These are phyloP conservation scores for Colletotrichum phormii DNA, from an alignment of 2,329 filamentous ascomycete species.

Conservation along the genomic window DNA sequence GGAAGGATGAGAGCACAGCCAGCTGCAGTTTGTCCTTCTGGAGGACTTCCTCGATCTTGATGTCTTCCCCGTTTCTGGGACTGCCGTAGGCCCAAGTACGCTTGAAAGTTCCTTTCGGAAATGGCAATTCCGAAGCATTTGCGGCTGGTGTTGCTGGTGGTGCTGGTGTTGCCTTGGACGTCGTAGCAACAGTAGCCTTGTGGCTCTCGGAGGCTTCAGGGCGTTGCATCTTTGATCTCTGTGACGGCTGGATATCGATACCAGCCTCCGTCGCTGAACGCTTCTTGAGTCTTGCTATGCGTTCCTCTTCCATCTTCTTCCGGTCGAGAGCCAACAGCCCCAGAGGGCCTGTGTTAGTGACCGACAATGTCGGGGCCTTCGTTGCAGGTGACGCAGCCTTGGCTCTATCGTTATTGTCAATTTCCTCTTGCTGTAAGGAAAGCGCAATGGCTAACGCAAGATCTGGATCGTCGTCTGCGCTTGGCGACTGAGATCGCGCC, in stretches of 20 bases:
- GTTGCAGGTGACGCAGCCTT: background rate
- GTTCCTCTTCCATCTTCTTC: conserved; percentile 86
- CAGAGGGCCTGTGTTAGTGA: conserved; percentile 36
- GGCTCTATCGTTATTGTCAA: background rate
- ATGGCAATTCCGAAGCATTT: conserved; percentile 49
- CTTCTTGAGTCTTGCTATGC: conserved; percentile 77
- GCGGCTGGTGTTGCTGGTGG: background rate
- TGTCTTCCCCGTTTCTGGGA: conserved; percentile 73
- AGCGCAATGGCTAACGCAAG: conserved; percentile 71
- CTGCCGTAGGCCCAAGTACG: conserved; percentile 81
- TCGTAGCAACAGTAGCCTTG: background rate
- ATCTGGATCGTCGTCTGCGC: conserved; percentile 67
- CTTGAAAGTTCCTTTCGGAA: conserved; percentile 75
- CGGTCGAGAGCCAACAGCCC: conserved; percentile 73
- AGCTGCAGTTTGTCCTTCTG: conserved; percentile 78
- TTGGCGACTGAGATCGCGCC: conserved; percentile 8
- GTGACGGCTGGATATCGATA: conserved; percentile 26
- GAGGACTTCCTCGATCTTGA: conserved; percentile 89
- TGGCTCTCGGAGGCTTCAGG: background rate
- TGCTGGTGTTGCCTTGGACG: background rate
- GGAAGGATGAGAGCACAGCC: conserved; percentile 87
- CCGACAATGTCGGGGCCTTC: background rate
- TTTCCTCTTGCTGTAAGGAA: conserved; percentile 56
- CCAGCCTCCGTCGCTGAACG: conserved; percentile 42
- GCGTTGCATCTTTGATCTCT: conserved; percentile 37